phyloP scores from a whole-genome alignment of 1,139 yeast species.

The Geotrichum reessii region DNA sequence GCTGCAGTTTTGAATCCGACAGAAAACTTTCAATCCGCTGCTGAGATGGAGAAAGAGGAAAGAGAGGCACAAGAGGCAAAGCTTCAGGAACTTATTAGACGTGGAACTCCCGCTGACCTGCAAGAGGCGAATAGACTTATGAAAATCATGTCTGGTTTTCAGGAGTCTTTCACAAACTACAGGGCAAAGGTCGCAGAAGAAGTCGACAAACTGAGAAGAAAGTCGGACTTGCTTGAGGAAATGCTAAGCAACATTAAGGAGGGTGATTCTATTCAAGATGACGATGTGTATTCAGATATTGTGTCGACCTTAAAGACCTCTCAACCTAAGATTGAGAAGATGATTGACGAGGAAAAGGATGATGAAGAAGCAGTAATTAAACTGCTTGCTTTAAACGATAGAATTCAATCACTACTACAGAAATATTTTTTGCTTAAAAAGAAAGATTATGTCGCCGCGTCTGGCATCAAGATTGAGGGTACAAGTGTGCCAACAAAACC shows the following conservation, averaged over 20 bases:
- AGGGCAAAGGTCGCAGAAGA: constrained; percentile 79
- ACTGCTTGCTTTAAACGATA: constrained; percentile 67
- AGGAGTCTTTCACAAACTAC: constrained; percentile 67
- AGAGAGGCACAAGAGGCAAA: constrained; percentile 90
- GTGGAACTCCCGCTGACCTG: constrained; percentile 93
- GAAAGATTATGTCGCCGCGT: constrained; percentile 60
- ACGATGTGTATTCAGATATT: constrained; percentile 65
- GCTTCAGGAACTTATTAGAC: constrained; percentile 86
- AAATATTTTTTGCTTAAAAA: constrained; percentile 62
- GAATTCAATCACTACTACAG: constrained; percentile 60
- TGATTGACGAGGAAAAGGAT: constrained; percentile 65
- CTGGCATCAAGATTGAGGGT: constrained; percentile 45
- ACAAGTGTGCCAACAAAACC: constrained; percentile 34
- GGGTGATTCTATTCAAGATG: constrained; percentile 44
- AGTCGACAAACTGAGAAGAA: constrained; percentile 74
- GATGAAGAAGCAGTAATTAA: constrained; percentile 58
- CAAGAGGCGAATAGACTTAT: constrained; percentile 93
- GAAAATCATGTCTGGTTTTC: constrained; percentile 97
- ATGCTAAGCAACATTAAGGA: constrained; percentile 63
- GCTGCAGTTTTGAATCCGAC: constrained; percentile 92
- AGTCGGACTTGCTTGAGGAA: constrained; percentile 84
- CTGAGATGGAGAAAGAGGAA: constrained; percentile 89
- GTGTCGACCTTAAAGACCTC: constrained; percentile 75
- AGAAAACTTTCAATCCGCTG: constrained; percentile 80
- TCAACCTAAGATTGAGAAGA: constrained; percentile 80